Conservation (phyloP, 2,329 filamentous ascomycete genomes). For the Aspergillus melleus region DNA sequence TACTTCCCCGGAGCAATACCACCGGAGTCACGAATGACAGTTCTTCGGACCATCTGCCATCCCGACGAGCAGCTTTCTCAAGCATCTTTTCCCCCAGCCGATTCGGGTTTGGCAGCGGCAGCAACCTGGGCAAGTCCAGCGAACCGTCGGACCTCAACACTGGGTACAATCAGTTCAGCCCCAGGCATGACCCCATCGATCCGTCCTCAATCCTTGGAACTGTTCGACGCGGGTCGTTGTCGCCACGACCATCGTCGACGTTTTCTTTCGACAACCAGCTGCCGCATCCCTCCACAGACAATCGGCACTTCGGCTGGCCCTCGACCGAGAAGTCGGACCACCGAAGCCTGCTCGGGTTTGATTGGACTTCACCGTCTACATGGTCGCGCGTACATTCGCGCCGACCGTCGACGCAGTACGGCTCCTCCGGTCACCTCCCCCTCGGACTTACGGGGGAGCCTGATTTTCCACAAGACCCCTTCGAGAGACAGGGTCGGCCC, state of each 20-base stretch:
- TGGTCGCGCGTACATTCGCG: slow-evolving; percentile 79
- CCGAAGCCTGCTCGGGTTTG: slow-evolving; percentile 53
- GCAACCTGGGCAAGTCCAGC: slow-evolving; percentile 28
- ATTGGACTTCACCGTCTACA: slow-evolving; percentile 55
- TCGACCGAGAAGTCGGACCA: slow-evolving; percentile 55
- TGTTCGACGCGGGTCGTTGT: slow-evolving; percentile 45
- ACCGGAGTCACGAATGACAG: slow-evolving; percentile 42
- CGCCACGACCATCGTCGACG: slow-evolving; percentile 52
- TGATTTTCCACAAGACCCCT: slow-evolving; percentile 47
- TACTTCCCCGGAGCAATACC: slow-evolving; percentile 49
- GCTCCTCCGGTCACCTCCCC: slow-evolving; percentile 65
- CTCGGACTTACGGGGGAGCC: slow-evolving; percentile 55
- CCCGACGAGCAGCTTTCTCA: slow-evolving; percentile 41
- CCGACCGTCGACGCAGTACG: slow-evolving; percentile 75
- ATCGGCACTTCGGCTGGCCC: slow-evolving; percentile 70
- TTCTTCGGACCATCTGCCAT: slow-evolving; percentile 41
- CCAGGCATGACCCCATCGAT: slow-evolving; percentile 48
- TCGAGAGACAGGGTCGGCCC: slow-evolving; percentile 50
- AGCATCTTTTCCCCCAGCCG: slow-evolving; percentile 45
- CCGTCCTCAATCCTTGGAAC: slow-evolving; percentile 45
- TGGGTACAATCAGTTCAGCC: slow-evolving; percentile 50
- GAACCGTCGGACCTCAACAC: slow-evolving; percentile 36
- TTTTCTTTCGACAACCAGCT: slow-evolving; percentile 59
- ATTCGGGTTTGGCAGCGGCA: slow-evolving; percentile 37
- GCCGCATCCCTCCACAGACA: slow-evolving; percentile 76